Evolutionary conservation across 495 filamentous ascomycete species (phyloP).

Genomic region (Penicillium coffeae): DNA sequence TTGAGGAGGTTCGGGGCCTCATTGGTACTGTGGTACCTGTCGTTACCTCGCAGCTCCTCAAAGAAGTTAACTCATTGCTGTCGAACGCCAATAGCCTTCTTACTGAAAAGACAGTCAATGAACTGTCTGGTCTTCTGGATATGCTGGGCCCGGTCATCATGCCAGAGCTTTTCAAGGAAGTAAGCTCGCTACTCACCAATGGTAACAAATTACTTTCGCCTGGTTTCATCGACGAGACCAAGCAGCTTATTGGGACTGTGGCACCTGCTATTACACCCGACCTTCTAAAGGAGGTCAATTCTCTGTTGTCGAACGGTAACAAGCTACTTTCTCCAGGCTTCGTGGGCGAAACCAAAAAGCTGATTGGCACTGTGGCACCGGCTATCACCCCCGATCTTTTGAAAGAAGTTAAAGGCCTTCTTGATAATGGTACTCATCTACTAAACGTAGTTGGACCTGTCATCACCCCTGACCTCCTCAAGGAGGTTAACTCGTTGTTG

Average conservation of each 20-base stretch:
- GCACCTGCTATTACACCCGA: slow-evolving; percentile 34
- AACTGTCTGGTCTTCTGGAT: slow-evolving; percentile 28
- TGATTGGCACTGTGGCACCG: no score
- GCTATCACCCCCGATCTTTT: slow-evolving; percentile 22
- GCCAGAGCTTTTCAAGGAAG: slow-evolving; percentile 32
- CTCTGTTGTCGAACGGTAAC: slow-evolving; percentile 35
- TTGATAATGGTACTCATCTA: no score
- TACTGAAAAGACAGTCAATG: slow-evolving; percentile 31
- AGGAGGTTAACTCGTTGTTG: slow-evolving; percentile 38
- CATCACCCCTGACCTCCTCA: slow-evolving; percentile 42
- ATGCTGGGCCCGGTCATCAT: slow-evolving; percentile 23
- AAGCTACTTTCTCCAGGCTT: slow-evolving; percentile 40
- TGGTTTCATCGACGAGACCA: slow-evolving; percentile 33
- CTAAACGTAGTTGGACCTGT: slow-evolving; percentile 36
- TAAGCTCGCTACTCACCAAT: slow-evolving; percentile 38
- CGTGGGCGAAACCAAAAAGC: slow-evolving; percentile 46
- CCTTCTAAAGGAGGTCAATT: slow-evolving; percentile 28
- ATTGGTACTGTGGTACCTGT: slow-evolving; percentile 21
- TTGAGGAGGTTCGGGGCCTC: slow-evolving; percentile 34
- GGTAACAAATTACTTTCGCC: slow-evolving; percentile 39
- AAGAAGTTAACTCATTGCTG: slow-evolving; percentile 24
- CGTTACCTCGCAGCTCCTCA: slow-evolving; percentile 6
- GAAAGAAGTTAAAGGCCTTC: no score
- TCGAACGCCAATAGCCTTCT: slow-evolving; percentile 32
- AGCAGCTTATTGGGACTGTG: slow-evolving; percentile 30